phyloP scores from a whole-genome alignment of 352 stramenopile genomes.

The Pythium rishiriense region DNA sequence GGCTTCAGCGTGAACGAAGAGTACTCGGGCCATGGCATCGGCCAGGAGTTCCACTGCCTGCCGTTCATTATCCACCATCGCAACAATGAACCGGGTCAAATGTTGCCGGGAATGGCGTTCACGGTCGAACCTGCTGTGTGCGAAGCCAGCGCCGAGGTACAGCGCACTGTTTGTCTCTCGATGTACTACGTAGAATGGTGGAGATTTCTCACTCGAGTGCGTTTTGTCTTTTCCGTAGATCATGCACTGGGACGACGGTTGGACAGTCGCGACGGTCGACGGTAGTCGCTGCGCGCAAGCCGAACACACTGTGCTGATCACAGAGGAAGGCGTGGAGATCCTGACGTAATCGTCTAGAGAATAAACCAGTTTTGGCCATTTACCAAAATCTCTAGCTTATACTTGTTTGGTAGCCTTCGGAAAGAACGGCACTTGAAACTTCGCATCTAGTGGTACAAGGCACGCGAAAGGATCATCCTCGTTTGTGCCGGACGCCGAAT shows the following conservation, averaged over 20 bases:
- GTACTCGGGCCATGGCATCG: slow-evolving; percentile 97
- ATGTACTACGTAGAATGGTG: neutral
- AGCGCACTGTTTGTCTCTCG: neutral
- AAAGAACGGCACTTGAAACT: slow-evolving; percentile 80
- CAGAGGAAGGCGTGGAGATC: slow-evolving; percentile 92
- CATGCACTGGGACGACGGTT: slow-evolving; percentile 94
- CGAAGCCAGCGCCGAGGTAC: slow-evolving; percentile 86
- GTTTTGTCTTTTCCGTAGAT: slow-evolving; percentile 42
- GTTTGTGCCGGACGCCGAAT: slow-evolving; percentile 4
- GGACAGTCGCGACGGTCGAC: slow-evolving; percentile 96
- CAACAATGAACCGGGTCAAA: slow-evolving; percentile 79
- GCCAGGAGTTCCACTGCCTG: slow-evolving; percentile 93
- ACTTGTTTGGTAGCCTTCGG: slow-evolving; percentile 31
- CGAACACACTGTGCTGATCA: slow-evolving; percentile 98
- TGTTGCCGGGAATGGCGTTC: slow-evolving; percentile 96
- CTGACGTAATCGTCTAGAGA: slow-evolving; percentile 76
- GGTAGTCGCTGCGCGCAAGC: slow-evolving; percentile 94
- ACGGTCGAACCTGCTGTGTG: slow-evolving; percentile 98
- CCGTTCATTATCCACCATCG: slow-evolving; percentile 94
- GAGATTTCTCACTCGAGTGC: neutral
- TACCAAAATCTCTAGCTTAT: neutral
- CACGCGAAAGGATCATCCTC: slow-evolving; percentile 26
- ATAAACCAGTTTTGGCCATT: neutral
- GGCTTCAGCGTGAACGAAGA: slow-evolving; percentile 87
- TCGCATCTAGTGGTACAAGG: slow-evolving; percentile 59